These are phyloP conservation scores for Coemansia pectinata DNA, from an alignment of 192 early-diverging fungal genomes.

Conservation along the genomic window DNA sequence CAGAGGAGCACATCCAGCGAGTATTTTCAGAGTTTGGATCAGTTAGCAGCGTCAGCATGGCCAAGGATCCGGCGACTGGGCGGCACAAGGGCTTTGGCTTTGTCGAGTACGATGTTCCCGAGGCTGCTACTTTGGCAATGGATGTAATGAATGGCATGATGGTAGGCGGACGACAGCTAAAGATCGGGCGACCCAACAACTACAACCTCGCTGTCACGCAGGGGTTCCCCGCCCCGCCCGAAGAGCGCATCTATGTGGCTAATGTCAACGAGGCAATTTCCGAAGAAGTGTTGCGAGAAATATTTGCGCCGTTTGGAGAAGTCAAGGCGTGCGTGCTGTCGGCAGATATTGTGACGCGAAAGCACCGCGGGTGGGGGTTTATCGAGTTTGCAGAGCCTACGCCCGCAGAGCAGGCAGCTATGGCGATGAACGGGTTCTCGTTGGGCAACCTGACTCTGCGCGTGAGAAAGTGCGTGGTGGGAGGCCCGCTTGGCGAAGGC, in stretches of 20 bases:
- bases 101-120: constrained; percentile 85
- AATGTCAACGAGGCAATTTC: constrained; percentile 78
- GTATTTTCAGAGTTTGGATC: constrained; percentile 79
- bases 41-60: constrained; percentile 77
- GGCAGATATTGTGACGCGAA: constrained; percentile 66
- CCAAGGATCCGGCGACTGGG: constrained; percentile 69
- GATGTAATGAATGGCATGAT: constrained; percentile 79
- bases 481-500: constrained; percentile 75
- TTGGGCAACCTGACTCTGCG: constrained; percentile 71
- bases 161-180: constrained; percentile 76
- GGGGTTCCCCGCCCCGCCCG: constrained; percentile 63
- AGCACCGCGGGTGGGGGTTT: constrained; percentile 82
- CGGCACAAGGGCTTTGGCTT: constrained; percentile 89
- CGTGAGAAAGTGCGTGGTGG: constrained; percentile 69
- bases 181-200: constrained; percentile 85
- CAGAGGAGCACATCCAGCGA: constrained; percentile 73
- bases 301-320: constrained; percentile 84
- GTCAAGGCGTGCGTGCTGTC: constrained; percentile 68
- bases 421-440: constrained; percentile 76
- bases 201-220: constrained; percentile 64
- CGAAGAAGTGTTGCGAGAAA: constrained; percentile 71
- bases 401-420: constrained; percentile 62
- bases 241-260: constrained; percentile 77
- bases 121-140: constrained; percentile 80
- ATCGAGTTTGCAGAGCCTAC: constrained; percentile 72